Evolutionary conservation across 73 alveolate species (phyloP).

Genomic region (Blepharisma stoltei): DNA sequence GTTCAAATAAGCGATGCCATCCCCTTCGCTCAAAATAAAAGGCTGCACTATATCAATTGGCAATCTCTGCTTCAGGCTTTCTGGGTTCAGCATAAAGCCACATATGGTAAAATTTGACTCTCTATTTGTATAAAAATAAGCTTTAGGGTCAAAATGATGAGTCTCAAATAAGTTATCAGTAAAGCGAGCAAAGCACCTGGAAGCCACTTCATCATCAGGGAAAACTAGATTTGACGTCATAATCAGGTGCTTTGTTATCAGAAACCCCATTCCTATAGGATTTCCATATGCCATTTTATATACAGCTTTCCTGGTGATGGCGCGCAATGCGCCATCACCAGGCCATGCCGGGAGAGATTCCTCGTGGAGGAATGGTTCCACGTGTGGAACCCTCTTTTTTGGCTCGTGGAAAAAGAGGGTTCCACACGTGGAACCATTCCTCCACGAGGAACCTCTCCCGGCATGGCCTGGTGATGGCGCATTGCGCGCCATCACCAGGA

Average conservation of each 20-base stretch:
- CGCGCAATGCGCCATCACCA: too few relatives aligned
- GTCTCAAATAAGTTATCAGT: neutral
- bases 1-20: neutral
- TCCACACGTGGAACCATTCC: too few relatives aligned
- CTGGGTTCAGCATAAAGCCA: neutral
- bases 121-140: neutral
- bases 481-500: too few relatives aligned
- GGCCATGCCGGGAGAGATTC: too few relatives aligned
- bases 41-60: neutral
- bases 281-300: neutral
- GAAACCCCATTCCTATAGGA: conserved; percentile 12
- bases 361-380: too few relatives aligned
- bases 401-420: too few relatives aligned
- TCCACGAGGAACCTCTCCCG: too few relatives aligned
- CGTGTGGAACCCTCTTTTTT: too few relatives aligned
- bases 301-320: too few relatives aligned
- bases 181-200: neutral
- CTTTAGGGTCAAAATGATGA: neutral
- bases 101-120: neutral
- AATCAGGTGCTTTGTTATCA: neutral
- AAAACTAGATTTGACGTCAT: neutral
- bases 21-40: neutral
- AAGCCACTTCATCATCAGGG: neutral
- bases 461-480: too few relatives aligned
- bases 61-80: neutral